Conservation (phyloP, 805 yeast genomes). For the Myxozyma monticola region DNA sequence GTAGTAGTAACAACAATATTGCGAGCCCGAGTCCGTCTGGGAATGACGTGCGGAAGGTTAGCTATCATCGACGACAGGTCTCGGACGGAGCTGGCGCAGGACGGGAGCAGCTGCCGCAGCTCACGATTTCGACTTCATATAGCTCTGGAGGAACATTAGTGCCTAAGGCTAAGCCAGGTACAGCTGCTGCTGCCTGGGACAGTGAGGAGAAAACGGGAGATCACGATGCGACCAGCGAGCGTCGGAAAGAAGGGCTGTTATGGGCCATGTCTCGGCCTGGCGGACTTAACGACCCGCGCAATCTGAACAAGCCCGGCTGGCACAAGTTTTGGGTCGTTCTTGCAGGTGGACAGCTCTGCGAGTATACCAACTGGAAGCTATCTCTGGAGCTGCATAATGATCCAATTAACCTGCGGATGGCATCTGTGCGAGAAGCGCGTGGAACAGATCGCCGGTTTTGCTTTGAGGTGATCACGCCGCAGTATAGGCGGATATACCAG, state of each 20-base stretch:
- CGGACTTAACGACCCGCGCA: conserved; percentile 38
- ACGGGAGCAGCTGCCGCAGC: background rate
- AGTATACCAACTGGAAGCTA: conserved; percentile 78
- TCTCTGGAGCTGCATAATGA: conserved; percentile 60
- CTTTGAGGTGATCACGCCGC: conserved; percentile 73
- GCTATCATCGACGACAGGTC: background rate
- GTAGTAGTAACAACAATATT: background rate
- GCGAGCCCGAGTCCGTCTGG: background rate
- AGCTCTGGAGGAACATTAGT: background rate
- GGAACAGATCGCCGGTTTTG: conserved; percentile 52
- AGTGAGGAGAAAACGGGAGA: background rate
- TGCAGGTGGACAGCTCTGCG: conserved; percentile 64
- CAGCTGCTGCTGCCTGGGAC: background rate
- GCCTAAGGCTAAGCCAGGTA: no score
- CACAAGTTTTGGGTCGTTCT: conserved; percentile 86
- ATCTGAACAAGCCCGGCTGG: conserved; percentile 54
- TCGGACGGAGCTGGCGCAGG: background rate
- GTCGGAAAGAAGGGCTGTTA: conserved; percentile 44
- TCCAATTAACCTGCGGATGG: conserved; percentile 70
- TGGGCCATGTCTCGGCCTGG: conserved; percentile 48
- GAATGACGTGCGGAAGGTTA: background rate
- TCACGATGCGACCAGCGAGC: conserved; percentile 4
- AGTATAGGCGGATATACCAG: conserved; percentile 72
- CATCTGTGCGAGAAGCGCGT: conserved; percentile 54
- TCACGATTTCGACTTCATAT: background rate